Base-by-base conservation (phyloP, 805 yeast species). In the Starmerella sp. region DNA sequence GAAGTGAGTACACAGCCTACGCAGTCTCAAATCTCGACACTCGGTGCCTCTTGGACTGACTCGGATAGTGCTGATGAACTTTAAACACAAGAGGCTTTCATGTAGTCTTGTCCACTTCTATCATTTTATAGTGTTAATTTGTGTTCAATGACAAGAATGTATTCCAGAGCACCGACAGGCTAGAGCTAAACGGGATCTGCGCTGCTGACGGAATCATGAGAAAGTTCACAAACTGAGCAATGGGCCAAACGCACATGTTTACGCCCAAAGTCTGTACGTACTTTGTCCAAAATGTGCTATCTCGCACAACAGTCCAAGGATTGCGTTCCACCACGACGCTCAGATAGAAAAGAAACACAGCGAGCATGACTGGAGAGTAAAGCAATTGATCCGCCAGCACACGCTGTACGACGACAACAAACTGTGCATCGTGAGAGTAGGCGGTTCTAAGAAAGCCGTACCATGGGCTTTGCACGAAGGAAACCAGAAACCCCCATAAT, bases 211-310 rank as follows among this genome's bases (percentile, higher is more conserved):
- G 97, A 2, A 88, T 77, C 7, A 86, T 63, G 47, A 81, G 76
- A 65, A 91, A 87, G 69, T 91, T 93, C 58, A 83, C 59, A 53
- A 81, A 64, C 69, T 93, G 97, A 59, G 93, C 85, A 0, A 79
- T 69, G 0, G 97, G 97, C 98, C 97, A 93, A 11, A 91, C 84
- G 51, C 75, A 65, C 90, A 95, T 88, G 67, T 89, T 90, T 15
- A 85, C 75, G 36, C 73, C 66, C 43, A 90, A 69, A 0, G 96
- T 89, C 4, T 77, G 75, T 34, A 72, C 60, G 54, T 82, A 81
- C 71, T 84, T 73, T 14, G 28, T 14, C 55, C 76, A 78, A 61
- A 76, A 74, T 52, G 89, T 73, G 70, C 87, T 90, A 6, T 69
- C 75, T 54, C 76, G 74, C 29, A 88, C 76, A 10, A 84, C 86